Evolutionary conservation across 306 rosid species (phyloP).

Genomic region (Parietaria judaica): DNA sequence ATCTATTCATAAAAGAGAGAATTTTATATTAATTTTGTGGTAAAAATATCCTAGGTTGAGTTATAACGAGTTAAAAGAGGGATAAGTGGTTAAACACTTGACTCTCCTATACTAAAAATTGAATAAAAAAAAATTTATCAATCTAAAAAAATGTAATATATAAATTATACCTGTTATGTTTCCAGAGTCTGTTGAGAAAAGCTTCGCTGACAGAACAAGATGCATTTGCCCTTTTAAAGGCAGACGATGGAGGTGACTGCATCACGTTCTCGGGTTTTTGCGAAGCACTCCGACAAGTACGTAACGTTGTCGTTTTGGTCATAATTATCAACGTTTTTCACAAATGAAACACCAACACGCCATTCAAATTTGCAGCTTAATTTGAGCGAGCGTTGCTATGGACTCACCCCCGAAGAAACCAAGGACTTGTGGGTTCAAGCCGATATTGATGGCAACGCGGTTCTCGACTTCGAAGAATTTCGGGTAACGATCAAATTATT

Average conservation of each 20-base stretch:
- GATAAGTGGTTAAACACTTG: not conserved
- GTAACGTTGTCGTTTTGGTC: not conserved
- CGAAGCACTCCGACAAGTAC: constrained; percentile 66
- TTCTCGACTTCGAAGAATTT: constrained; percentile 56
- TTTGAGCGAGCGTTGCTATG: constrained; percentile 60
- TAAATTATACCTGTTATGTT: constrained; percentile 19
- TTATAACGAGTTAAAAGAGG: too few relatives aligned
- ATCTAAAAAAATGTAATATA: constrained; percentile 3
- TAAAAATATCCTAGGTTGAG: too few relatives aligned
- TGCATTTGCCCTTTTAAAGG: constrained; percentile 69
- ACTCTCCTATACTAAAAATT: not conserved
- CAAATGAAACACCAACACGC: not conserved
- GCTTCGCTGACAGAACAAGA: constrained; percentile 54
- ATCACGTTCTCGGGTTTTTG: constrained; percentile 60
- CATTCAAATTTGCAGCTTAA: constrained; percentile 42
- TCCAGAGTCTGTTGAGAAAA: constrained; percentile 54
- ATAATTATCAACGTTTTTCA: not conserved
- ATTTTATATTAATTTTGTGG: too few relatives aligned
- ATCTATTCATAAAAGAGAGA: too few relatives aligned
- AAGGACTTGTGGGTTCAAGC: constrained; percentile 69
- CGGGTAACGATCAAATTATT: constrained; percentile 31
- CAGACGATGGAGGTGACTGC: constrained; percentile 47
- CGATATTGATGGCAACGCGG: constrained; percentile 51
- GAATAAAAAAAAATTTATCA: not conserved
- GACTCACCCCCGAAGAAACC: constrained; percentile 52